Base-by-base conservation (phyloP, 169 alveolate genomes). In the Cryptosporidium felis region DNA sequence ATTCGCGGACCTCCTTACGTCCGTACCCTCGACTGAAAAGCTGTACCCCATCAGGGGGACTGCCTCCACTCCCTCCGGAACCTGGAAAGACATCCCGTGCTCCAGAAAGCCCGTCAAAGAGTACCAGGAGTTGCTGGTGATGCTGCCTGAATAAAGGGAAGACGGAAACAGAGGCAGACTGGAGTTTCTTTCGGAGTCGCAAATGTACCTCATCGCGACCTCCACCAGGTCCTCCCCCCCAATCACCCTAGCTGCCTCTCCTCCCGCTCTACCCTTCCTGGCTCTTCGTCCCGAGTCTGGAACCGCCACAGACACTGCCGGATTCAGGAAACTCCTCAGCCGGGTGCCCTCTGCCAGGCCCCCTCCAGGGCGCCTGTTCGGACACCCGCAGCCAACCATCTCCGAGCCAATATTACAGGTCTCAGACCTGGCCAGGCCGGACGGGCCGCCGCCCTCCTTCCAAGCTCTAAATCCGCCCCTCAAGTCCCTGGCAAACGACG, bases 11-110 rank as follows among this genome's bases (percentile, higher is more conserved):
- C 26, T 74, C 26, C 67, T 74, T 18, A 56, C 45, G 41, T 49
- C 56, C 21, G 67, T 9, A 38, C 40, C 46, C 0, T 74, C 82
- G 0, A 74, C 61, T 21, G 67, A 74, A 32, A 74, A 74, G 5
- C 12, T 18, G n/a, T 74, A 74, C 5, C 82, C 82, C 51, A 74
- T 74, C 14, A 74, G 16, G 0, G 82, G 56, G 40, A 74, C 40
- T 28, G 61, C 67, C n/a, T 74, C 82, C 16, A 74, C 67, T 30
- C 67, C 67, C 14, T 74, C 82, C 0, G 82, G 82, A 56, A 74
- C 82, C 34, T 74, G 74, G 26, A 74, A 74, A 23, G 61, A 30
- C 21, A 36, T 30, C n/a, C 61, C 59, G 28, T 74, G 32, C 14
- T 49, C 65, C 41, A 74, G 30, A 30, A 74, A 49, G 2, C 66